Evolutionary conservation across 371 early-diverging fungal species (phyloP).

Genomic region (Mortierella sp.): DNA sequence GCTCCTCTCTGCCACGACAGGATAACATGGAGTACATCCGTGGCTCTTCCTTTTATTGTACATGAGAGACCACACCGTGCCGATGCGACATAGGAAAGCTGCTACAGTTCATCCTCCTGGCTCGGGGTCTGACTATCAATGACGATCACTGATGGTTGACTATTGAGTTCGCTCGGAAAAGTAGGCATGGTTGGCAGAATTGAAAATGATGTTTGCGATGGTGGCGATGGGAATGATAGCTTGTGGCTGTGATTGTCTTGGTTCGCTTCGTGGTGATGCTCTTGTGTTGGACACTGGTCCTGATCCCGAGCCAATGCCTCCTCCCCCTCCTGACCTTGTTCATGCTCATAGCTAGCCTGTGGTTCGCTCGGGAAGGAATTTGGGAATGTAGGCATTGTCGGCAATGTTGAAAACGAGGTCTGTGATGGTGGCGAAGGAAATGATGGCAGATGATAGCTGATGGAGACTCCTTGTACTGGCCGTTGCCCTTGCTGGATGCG

Average conservation of each 20-base stretch:
- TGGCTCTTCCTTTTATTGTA: too few species aligned
- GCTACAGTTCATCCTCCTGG: not conserved
- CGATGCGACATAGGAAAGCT: not conserved
- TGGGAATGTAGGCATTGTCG: constrained; percentile 7
- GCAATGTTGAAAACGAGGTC: not conserved
- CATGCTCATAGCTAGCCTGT: too few species aligned
- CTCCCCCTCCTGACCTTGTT: too few species aligned
- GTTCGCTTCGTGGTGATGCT: too few species aligned
- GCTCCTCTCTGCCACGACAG: too few species aligned
- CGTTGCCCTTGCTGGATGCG: not conserved
- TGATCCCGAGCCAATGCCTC: too few species aligned
- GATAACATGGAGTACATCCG: too few species aligned
- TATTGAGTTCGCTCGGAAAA: not conserved
- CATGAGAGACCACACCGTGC: not conserved
- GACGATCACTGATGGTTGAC: constrained; percentile 20
- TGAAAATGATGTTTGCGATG: not conserved
- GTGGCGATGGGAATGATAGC: too few species aligned
- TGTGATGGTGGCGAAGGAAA: constrained; percentile 12
- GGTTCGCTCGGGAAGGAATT: constrained; percentile 1
- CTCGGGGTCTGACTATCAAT: constrained; percentile 15
- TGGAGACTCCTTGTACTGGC: not conserved
- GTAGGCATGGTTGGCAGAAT: constrained; percentile 8
- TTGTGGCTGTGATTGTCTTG: too few species aligned
- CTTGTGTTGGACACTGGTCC: too few species aligned
- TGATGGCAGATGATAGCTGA: not conserved